Base-by-base conservation (phyloP, 106 monocot species). In the Allium sativum region DNA sequence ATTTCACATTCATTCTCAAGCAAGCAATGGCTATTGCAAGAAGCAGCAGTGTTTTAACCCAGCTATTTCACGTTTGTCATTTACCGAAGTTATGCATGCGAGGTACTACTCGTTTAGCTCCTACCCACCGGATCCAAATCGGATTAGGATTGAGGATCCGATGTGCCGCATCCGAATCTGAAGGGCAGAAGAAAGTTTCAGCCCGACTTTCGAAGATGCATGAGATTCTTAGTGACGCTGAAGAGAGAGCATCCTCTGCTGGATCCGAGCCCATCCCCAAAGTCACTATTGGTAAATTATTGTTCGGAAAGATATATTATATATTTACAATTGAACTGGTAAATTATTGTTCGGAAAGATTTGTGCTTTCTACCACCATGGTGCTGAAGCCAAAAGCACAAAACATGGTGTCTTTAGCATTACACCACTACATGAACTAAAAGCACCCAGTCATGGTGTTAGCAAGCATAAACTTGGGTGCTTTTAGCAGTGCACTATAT, bases 161-260 rank as follows among this genome's bases (percentile, higher is more conserved):
- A n/a, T 65, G 64, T 50, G 64, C 64, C 8, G 64, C 74, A 0
- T 70, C 82, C 9, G 68, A 68, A 31, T 18, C 82, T 48, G 70
- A 64, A 22, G 73, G 64, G 22, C 9, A 48, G 47, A 45, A 62
- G 12, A 77, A 77, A 68, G 74, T 68, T 4, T 65, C 82, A 7
- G 61, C 82, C 15, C 77, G 82, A 21, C 53, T 82, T 1, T 74
- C 78, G 16, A 46, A 74, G 73, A 82, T 82, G 78, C 73, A 71
- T 52, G 65, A 82, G 70, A 44, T 82, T 15, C 74, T 82, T 40
- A 57, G 71, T 43, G 82, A 78, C 10, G 82, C 82, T 18, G 82
- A 82, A 50, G 82, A 78, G 48, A 42, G 82, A 40, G 60, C 82
- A 31, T 58, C 56, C 43, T 71, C 69, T 48, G 64, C 77, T 5